Base-by-base conservation (phyloP, 768 basidiomycete species). In the Tylopilus vinaceipallidus region DNA sequence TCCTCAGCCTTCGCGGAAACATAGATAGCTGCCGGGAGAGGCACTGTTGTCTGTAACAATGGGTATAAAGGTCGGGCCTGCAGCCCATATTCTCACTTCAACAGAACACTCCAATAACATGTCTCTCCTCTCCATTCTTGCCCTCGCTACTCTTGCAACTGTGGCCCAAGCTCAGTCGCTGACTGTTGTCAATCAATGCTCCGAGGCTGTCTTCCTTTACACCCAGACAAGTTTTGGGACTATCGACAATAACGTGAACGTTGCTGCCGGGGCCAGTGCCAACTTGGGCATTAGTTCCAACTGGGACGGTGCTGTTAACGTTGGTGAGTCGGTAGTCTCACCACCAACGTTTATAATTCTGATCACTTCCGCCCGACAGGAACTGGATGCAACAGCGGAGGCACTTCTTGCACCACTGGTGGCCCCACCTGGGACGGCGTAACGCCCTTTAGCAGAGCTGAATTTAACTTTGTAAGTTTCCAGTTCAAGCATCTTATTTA, bases 381-480 rank as follows among this genome's bases (percentile, higher is more conserved):
- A 17, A 66, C 67, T 36, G 65, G 65, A 14, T 66, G 67, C 35
- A 34, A 50, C 27, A 49, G 57, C 19, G 20, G 42, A 6, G 67
- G 55, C 4, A 40, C 52, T 33, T 50, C 55, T 14, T 69, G 65
- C 48, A 53, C 60, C 27, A 69, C 65, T 1, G 67, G 65, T 40
- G 62, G 65, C 16, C 65, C 65, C 35, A 55, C 57, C 46, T 66
- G 65, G 65, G 9, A 64, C 14, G 67, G 67, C 44, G 46, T 37
- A 19, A 66, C 64, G 2, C 67, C 67, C 3, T 67, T 67, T 50
- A 67, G 65, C 45, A 62, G 65, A 32, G 67, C 67, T 10, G 65
- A 66, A 45, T 69, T 66, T 53, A 66, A 68, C 53, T 66, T 62
- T 39, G 66, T 68, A 49, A 24, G 59, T 36, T 35, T 26, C 20